Evolutionary conservation across 1,284 basidiomycete species (phyloP).

Genomic region (Melampsora larici-populina): DNA sequence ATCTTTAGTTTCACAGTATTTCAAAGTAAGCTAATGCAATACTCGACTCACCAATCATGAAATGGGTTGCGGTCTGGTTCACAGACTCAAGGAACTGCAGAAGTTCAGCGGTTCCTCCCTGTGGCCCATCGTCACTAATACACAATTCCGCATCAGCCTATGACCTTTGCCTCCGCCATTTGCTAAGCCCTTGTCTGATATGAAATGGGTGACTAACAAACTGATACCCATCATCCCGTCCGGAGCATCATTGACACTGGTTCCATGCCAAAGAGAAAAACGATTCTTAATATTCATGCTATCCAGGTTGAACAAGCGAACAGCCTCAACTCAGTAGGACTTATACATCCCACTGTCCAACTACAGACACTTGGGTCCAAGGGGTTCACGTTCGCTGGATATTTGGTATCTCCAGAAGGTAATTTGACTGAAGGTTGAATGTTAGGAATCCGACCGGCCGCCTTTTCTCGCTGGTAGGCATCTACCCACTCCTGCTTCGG

Average conservation of each 20-base stretch:
- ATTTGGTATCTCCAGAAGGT: slow-evolving; percentile 6
- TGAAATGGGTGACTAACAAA: slow-evolving; percentile 10
- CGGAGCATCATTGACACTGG: slow-evolving; percentile 37
- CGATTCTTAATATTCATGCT: not conserved
- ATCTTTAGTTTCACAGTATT: not conserved
- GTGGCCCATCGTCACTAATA: slow-evolving; percentile 42
- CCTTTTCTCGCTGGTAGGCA: slow-evolving; percentile 64
- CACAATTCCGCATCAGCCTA: no score
- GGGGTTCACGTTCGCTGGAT: slow-evolving; percentile 42
- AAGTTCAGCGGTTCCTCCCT: slow-evolving; percentile 53
- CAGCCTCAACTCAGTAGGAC: slow-evolving; percentile 16
- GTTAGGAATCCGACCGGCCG: slow-evolving; percentile 69
- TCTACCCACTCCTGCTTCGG: slow-evolving; percentile 66
- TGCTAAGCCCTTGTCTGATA: not conserved
- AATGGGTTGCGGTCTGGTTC: slow-evolving; percentile 68
- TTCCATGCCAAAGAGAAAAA: not conserved
- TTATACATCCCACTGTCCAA: slow-evolving; percentile 24
- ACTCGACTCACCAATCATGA: slow-evolving; percentile 66
- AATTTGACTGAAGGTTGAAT: slow-evolving; percentile 59
- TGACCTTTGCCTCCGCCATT: not conserved
- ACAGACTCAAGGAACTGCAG: slow-evolving; percentile 64
- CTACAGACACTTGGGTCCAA: slow-evolving; percentile 27
- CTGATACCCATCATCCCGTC: slow-evolving; percentile 41
- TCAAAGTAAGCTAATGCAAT: not conserved
- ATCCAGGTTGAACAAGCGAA: not conserved